Percentiles rank a stretch among this genome's conserved stretches.
Evolutionary conservation across 2,329 filamentous ascomycete species (phyloP).

Genomic region (Fusarium sp.): DNA sequence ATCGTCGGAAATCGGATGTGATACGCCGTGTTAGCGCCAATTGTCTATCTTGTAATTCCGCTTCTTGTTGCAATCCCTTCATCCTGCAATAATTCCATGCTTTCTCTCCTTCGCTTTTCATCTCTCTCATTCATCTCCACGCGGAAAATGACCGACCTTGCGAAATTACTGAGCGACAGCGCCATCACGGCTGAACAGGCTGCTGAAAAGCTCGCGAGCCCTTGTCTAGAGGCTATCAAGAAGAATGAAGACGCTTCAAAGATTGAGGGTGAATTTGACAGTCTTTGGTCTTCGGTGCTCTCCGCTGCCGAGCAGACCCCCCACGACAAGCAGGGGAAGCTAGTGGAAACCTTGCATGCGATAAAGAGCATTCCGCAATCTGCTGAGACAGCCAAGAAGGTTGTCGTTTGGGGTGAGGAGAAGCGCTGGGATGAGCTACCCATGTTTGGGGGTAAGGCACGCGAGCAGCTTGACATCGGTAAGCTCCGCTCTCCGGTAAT

Average conservation of each 20-base stretch:
- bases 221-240: conserved; percentile 15
- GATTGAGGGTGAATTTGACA: conserved; percentile 19
- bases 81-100: background rate
- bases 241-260: conserved; percentile 9
- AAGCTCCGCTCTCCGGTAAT: background rate
- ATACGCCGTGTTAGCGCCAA: background rate
- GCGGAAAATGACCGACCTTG: conserved; percentile 24
- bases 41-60: background rate
- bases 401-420: conserved; percentile 31
- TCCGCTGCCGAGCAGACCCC: conserved; percentile 32
- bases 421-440: conserved; percentile 29
- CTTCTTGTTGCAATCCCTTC: background rate
- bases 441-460: conserved; percentile 23
- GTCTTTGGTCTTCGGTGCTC: conserved; percentile 27
- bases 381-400: conserved; percentile 15
- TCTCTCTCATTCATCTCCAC: background rate
- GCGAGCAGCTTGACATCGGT: conserved; percentile 33
- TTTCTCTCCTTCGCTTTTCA: background rate
- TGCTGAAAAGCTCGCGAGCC: conserved; percentile 14
- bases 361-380: conserved; percentile 26
- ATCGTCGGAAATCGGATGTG: background rate
- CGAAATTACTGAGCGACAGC: conserved; percentile 2
- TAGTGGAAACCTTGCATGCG: conserved; percentile 32
- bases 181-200: conserved; percentile 14
- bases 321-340: conserved; percentile 33